Conservation (phyloP, 306 rosid species). For the Oemleria cerasiformis region DNA sequence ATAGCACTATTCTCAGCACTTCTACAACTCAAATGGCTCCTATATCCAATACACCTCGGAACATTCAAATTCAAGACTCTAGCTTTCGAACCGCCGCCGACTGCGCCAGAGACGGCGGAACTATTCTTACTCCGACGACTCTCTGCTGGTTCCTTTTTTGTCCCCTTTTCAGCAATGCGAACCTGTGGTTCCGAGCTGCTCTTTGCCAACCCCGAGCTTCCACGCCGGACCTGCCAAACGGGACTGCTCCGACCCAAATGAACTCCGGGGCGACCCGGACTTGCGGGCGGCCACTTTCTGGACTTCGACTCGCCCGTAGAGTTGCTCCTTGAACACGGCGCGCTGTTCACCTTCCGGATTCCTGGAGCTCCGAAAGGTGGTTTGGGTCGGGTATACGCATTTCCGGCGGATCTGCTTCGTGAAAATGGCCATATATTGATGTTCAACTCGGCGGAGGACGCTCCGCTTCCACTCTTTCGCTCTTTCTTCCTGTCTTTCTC, state of each 20-base stretch:
- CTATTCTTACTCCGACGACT: conserved; percentile 42
- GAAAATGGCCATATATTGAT: conserved; percentile 95
- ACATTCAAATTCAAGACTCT: conserved; percentile 77
- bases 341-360: conserved; percentile 78
- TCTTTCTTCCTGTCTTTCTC: conserved; percentile 49
- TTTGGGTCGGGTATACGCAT: conserved; percentile 60
- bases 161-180: conserved; percentile 29
- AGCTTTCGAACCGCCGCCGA: conserved; percentile 29
- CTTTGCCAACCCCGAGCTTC: conserved; percentile 21
- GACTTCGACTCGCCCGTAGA: conserved; percentile 90
- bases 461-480: conserved; percentile 39
- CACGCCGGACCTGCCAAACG: conserved; percentile 83
- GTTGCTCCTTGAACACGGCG: conserved; percentile 95
- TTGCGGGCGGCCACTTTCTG: conserved; percentile 85
- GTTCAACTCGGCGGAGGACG: conserved; percentile 72
- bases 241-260: conserved; percentile 90
- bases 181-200: conserved; percentile 28
- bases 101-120: background rate
- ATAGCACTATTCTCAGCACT: conserved; percentile 50
- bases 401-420: conserved; percentile 92
- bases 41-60: conserved; percentile 76
- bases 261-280: conserved; percentile 81
- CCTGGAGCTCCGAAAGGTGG: conserved; percentile 43
- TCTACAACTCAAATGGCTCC: conserved; percentile 63
- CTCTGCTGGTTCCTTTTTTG: conserved; percentile 36